Evolutionary conservation across 495 filamentous ascomycete genomes (phyloP).

Genomic region (Talaromyces stipitatus): DNA sequence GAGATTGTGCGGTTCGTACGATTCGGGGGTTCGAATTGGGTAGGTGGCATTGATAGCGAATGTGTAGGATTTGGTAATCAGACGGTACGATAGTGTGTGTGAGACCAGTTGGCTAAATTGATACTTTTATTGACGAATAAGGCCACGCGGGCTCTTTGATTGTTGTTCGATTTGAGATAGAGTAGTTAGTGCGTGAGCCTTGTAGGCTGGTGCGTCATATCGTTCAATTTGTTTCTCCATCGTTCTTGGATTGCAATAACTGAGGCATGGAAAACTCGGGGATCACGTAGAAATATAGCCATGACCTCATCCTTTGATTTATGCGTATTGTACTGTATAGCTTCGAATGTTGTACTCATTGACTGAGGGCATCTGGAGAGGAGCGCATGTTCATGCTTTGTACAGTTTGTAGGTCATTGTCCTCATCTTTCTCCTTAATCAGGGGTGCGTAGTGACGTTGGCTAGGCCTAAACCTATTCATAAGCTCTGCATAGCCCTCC

Average conservation of each 20-base stretch:
- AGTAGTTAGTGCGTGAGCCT: slow-evolving; percentile 9
- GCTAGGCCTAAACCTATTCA: too few species aligned
- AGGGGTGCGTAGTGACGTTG: too few species aligned
- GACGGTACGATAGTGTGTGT: background rate
- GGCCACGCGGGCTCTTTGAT: slow-evolving; percentile 1
- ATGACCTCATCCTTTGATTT: slow-evolving; percentile 13
- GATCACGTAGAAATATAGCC: slow-evolving; percentile 12
- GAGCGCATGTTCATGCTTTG: too few species aligned
- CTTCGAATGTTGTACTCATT: background rate
- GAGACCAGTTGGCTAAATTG: background rate
- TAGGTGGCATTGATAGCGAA: background rate
- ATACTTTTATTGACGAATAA: slow-evolving; percentile 6
- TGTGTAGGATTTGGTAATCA: background rate
- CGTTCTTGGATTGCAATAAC: slow-evolving; percentile 17
- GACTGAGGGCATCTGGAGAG: too few species aligned
- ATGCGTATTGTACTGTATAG: slow-evolving; percentile 12
- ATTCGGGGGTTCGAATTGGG: too few species aligned
- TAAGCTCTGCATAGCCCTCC: too few species aligned
- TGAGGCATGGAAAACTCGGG: slow-evolving; percentile 5
- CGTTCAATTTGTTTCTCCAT: slow-evolving; percentile 5
- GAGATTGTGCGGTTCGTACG: too few species aligned
- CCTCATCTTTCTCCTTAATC: too few species aligned
- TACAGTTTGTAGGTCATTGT: too few species aligned
- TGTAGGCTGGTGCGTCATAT: slow-evolving; percentile 12
- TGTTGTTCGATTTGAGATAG: background rate